Evolutionary conservation across 768 basidiomycete species (phyloP), one percentile per base, ranked within the genome.

Genomic region (Russula sp.): DNA sequence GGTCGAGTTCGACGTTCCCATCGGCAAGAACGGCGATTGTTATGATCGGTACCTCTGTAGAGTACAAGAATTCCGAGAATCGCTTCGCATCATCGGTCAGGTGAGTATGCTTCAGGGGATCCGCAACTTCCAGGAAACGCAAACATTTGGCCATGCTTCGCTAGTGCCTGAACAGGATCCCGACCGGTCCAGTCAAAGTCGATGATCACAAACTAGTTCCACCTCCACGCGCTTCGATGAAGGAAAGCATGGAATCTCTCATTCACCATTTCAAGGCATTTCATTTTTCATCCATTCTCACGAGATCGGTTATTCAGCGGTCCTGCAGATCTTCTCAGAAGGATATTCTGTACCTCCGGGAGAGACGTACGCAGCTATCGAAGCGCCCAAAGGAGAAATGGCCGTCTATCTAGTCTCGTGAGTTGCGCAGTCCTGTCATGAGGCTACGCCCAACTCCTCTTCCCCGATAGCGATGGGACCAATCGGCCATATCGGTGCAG

Each of bases 381-480:
- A 99, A 76, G 96, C 96, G 8, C 96, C 96, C 50, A 98, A 99
- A 77, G 95, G 95, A 66, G 96, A 98, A 77, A 98, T 98, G 94
- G 96, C 82, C 68, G 96, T 99, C 51, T 99, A 95, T 78, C 86
- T 99, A 56, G 94, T 99, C 66, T 97, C 94, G 85, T 90, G 69
- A 70, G 88, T 82, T 35, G 27, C 42, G 16, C 20, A 13, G 11
- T 16, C 16, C 34, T 57, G 31, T 39, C 34, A 55, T 59, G 5
- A 58, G 20, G 22, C 37, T 40, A 18, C 47, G 22, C 18, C 56
- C 14, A 45, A 55, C 57, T 45, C 34, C 44, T 54, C n/a, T 45
- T 37, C 51, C 9, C 50, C 14, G 2, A 35, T 42, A 91, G 89
- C 67, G 96, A 98, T 75, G 95, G 96, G 54, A 84, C 91, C 11